These are phyloP conservation scores for Penicillium frequentans DNA, from an alignment of 2,329 filamentous ascomycete species.

Conservation along the genomic window DNA sequence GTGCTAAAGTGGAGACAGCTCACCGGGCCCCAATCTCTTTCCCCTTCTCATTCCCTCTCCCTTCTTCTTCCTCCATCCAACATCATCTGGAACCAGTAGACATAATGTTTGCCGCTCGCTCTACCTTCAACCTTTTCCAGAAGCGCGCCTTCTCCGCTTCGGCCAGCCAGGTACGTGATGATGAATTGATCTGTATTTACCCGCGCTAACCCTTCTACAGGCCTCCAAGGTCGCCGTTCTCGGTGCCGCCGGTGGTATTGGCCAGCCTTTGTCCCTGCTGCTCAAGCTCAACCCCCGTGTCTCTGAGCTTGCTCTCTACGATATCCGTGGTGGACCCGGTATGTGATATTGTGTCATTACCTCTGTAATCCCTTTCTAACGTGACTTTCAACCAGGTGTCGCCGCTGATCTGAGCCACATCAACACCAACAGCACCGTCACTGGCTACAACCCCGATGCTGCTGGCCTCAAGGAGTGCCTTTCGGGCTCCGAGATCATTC, in stretches of 20 bases:
- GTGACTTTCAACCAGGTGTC: constrained; percentile 65
- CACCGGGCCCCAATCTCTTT: constrained; percentile 13
- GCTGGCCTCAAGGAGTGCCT: constrained; percentile 75
- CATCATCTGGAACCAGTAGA: constrained; percentile 11
- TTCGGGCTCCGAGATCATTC: constrained; percentile 86
- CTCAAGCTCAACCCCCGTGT: constrained; percentile 98
- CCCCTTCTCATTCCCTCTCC: constrained; percentile 7
- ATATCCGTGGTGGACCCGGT: constrained; percentile 94
- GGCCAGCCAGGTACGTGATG: constrained; percentile 66
- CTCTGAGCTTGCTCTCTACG: constrained; percentile 91
- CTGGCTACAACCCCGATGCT: constrained; percentile 78
- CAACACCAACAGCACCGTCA: constrained; percentile 97
- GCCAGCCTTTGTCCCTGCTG: constrained; percentile 94
- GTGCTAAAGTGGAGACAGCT: constrained; percentile 8
- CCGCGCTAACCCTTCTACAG: constrained; percentile 49
- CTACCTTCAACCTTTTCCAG: constrained; percentile 59
- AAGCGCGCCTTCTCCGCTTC: constrained; percentile 79
- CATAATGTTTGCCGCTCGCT: constrained; percentile 74
- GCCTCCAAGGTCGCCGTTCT: constrained; percentile 97
- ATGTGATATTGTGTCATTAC: constrained; percentile 25
- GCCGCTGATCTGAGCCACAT: constrained; percentile 97
- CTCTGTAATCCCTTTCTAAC: constrained; percentile 3
- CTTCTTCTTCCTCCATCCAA: constrained; percentile 17
- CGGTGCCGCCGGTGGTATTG: constrained; percentile 96
- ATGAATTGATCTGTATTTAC: constrained; percentile 2